Evolutionary conservation across 768 basidiomycete genomes (phyloP).

Genomic region (Psilocybe subaeruginosa): DNA sequence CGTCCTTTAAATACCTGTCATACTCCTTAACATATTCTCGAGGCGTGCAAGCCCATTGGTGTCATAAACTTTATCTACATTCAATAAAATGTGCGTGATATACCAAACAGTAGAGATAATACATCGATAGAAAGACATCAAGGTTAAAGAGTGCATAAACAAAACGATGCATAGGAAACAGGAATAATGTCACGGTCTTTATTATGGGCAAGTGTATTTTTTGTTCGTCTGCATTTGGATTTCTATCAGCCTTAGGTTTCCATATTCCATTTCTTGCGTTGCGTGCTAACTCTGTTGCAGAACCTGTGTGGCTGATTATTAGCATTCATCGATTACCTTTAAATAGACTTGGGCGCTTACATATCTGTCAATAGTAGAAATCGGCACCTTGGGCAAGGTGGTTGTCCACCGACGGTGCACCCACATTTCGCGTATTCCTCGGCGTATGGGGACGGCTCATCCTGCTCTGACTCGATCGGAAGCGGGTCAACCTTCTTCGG

Average conservation of each 20-base stretch:
- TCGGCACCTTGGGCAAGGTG: constrained; percentile 12
- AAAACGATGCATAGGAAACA: too few relatives aligned
- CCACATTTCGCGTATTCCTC: constrained; percentile 17
- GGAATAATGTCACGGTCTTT: too few relatives aligned
- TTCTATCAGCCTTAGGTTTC: not conserved
- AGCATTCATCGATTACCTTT: not conserved
- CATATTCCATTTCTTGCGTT: not conserved
- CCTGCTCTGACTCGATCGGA: not conserved
- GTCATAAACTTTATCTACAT: too few relatives aligned
- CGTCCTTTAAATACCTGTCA: too few relatives aligned
- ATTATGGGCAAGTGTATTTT: too few relatives aligned
- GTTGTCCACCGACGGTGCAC: constrained; percentile 8
- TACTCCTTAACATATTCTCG: too few relatives aligned
- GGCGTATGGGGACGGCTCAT: constrained; percentile 8
- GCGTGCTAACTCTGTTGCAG: constrained; percentile 6
- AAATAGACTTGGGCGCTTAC: constrained; percentile 5
- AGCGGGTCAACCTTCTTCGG: not conserved
- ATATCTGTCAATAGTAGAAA: constrained; percentile 18
- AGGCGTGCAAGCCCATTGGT: too few relatives aligned
- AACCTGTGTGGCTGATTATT: constrained; percentile 7
- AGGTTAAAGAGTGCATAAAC: too few relatives aligned
- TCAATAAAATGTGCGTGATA: too few relatives aligned
- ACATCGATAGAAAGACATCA: too few relatives aligned
- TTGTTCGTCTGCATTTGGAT: too few relatives aligned
- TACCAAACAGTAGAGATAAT: too few relatives aligned